phyloP scores from a whole-genome alignment of 2,329 filamentous ascomycete genomes.

The Xylaria multiplex region DNA sequence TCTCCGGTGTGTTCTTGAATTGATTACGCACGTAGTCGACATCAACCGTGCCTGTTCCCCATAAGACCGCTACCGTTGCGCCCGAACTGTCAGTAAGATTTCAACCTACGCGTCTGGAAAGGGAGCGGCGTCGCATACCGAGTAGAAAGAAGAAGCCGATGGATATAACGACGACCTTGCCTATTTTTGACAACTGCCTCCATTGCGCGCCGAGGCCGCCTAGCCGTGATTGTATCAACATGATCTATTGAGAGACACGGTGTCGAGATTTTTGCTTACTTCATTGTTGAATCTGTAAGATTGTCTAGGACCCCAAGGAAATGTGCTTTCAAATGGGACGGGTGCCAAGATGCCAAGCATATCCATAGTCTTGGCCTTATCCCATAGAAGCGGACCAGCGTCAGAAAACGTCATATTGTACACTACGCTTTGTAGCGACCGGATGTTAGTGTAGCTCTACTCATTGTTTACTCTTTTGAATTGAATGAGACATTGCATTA shows the following conservation, averaged over 20 bases:
- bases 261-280: background rate
- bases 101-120: background rate
- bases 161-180: slow-evolving; percentile 18
- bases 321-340: slow-evolving; percentile 10
- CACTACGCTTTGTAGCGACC: no score
- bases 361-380: background rate
- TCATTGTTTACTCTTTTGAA: no score
- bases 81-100: slow-evolving; percentile 13
- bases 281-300: slow-evolving; percentile 18
- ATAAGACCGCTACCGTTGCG: slow-evolving; percentile 28
- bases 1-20: slow-evolving; percentile 18
- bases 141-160: slow-evolving; percentile 29
- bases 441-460: no score
- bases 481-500: no score
- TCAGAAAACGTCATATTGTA: no score
- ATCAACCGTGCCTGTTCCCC: slow-evolving; percentile 36
- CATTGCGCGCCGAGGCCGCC: slow-evolving; percentile 32
- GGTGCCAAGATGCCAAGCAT: slow-evolving; percentile 11
- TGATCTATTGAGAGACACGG: slow-evolving; percentile 4
- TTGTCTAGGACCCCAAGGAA: background rate
- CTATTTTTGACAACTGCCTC: slow-evolving; percentile 33
- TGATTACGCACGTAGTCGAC: slow-evolving; percentile 36
- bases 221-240: slow-evolving; percentile 29
- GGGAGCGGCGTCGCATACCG: slow-evolving; percentile 24
- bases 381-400: background rate